Base-by-base conservation (phyloP, 2,329 filamentous ascomycete species). In the Lasiodiplodia gonubiensis region DNA sequence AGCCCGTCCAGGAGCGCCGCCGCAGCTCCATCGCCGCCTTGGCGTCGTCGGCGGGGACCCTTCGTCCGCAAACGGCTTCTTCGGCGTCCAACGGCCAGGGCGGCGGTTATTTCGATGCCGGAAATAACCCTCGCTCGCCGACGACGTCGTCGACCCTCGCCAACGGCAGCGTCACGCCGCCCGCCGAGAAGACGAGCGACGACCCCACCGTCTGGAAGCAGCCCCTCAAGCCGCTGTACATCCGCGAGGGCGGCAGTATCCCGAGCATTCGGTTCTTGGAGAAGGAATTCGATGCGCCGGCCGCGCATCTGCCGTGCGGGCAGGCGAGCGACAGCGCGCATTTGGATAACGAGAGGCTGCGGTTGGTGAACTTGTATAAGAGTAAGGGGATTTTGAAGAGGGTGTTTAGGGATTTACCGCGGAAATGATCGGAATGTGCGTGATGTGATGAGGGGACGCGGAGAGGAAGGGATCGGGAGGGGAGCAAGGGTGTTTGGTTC, bases 301-400 rank as follows among this genome's bases (percentile, higher is more conserved):
- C 95, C 0, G 94, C 94, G 0, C 94, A 98, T 78, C 80, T 99
- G 39, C 96, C 95, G 0, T 97, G 94, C 74, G 96, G 96, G 0
- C 94, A 97, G 79, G 93, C 94, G 14, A 97, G 92, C 73, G 95
- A 99, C 75, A 90, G 90, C 63, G 95, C 94, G 21, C 95, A 99
- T 86, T 80, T 99, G 79, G 92, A 97, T 75, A 98, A 99, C 74
- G 95, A 99, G 84, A 83, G 95, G n/a, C 82, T 99, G 78, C 85
- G 95, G 64, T 83, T 99, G 67, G 82, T 92, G 72, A 99, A 99
- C 79, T 76, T 99, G 73, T 88, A 93, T 69, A 97, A 97, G 81
- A 95, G 93, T 70, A 88, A 94, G 70, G 93, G 95, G 79, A 97
- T 99, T 69, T 95, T 99, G 73, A 90, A 89, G 70, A 87, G 88